Base-by-base conservation (phyloP, 495 filamentous ascomycete genomes). In the Usnea hakonensis region DNA sequence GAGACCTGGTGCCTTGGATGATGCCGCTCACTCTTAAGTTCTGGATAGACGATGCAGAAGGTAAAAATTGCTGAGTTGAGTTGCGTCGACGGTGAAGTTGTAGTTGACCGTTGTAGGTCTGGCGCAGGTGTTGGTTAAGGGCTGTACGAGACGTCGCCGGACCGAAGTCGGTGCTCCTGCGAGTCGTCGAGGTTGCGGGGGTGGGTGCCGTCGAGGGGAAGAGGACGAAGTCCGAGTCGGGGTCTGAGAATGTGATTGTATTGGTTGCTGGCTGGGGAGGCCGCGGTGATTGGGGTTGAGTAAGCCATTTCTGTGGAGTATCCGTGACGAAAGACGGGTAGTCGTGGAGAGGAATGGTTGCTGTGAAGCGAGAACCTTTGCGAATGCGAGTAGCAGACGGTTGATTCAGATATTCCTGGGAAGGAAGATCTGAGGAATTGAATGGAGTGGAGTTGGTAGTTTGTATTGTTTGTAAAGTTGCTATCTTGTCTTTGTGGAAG, bases 321-420 rank as follows among this genome's bases (percentile, higher is more conserved):
- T 70, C 68, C 68, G 68, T 70, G 63, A 60, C 61, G 68, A 67
- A 70, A 57, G 66, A 66, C 57, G 48, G 64, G 30, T 26, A 62
- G 64, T 68, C 61, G 64, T 57, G 41, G 28, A 61, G 32, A 55
- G 50, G 36, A 64, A 68, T 66, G 66, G 60, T 70, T 68, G 68
- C 68, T 65, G 68, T 56, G 37, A 65, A 65, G 68, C 65, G 54
- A 50, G 62, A 56, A 67, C 55, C 54, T 48, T 41, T 35, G 68
- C 65, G 59, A 40, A 35, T 64, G 63, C 63, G 44, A 44, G 66
- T 46, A 62, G 68, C 63, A 66, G 50, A 60, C 43, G 53, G 36
- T 41, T 36, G 55, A 60, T 62, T 67, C 68, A 67, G 65, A 67
- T 63, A 35, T 55, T 70, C 64, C 68, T 68, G 63, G 54, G 36